These are phyloP conservation scores for Podospora appendiculata DNA, from an alignment of 495 filamentous ascomycete species.

Conservation along the genomic window DNA sequence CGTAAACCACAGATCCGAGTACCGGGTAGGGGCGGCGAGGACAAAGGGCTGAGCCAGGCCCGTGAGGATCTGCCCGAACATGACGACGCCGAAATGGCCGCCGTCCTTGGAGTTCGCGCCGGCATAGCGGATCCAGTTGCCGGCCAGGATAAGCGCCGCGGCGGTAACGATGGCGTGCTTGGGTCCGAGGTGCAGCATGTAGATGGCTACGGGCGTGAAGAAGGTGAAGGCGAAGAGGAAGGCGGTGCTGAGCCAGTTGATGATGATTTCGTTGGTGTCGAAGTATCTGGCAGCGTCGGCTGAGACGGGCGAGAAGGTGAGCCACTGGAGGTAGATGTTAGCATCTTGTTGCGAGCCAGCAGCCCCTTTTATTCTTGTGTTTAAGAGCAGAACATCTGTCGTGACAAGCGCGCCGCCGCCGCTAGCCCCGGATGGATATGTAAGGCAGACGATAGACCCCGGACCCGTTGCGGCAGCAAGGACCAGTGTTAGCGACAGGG, in stretches of 20 bases:
- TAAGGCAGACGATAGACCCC: too few relatives aligned
- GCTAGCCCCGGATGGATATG: too few relatives aligned
- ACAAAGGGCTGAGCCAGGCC: constrained; percentile 91
- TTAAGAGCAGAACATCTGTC: too few relatives aligned
- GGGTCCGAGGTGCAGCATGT: constrained; percentile 70
- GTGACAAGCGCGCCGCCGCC: too few relatives aligned
- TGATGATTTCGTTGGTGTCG: constrained; percentile 58
- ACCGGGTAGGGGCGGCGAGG: constrained; percentile 79
- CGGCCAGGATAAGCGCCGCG: constrained; percentile 63
- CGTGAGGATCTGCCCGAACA: constrained; percentile 92
- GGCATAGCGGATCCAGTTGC: constrained; percentile 91
- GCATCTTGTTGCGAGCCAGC: not conserved
- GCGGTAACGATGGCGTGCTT: constrained; percentile 69
- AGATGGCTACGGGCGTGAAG: constrained; percentile 66
- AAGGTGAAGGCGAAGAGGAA: constrained; percentile 80
- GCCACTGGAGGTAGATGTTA: constrained; percentile 52
- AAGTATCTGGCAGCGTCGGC: constrained; percentile 72
- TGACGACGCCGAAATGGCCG: constrained; percentile 61
- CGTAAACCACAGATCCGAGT: constrained; percentile 93
- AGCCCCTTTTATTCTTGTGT: too few relatives aligned
- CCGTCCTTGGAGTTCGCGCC: constrained; percentile 38
- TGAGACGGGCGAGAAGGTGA: constrained; percentile 84
- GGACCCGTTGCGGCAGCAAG: too few relatives aligned
- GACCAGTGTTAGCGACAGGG: too few relatives aligned
- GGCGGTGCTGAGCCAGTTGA: constrained; percentile 88